Conservation (phyloP, 2,329 filamentous ascomycete species). For the Plectosphaerella sp. region DNA sequence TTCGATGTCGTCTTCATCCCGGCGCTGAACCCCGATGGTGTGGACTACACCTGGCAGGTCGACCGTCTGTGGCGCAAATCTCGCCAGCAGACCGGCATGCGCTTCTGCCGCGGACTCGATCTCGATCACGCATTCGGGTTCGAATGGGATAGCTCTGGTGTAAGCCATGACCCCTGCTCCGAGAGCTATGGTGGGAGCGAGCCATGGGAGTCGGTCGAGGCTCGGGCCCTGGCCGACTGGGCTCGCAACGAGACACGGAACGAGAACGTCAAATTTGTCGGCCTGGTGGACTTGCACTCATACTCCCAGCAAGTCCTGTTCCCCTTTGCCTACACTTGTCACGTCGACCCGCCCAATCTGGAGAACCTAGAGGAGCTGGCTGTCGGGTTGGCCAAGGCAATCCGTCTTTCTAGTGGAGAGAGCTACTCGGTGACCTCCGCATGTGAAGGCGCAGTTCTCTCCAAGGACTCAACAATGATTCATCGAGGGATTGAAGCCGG, state of each 20-base stretch:
- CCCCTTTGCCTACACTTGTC: constrained; percentile 85
- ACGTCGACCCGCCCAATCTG: constrained; percentile 70
- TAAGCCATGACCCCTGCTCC: constrained; percentile 73
- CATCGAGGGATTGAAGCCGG: constrained; percentile 60
- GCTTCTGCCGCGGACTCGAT: constrained; percentile 84
- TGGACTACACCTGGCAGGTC: constrained; percentile 87
- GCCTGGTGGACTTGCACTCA: constrained; percentile 84
- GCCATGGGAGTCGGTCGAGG: constrained; percentile 81
- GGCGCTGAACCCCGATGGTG: constrained; percentile 88
- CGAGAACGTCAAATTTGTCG: constrained; percentile 73
- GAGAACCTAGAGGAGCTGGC: constrained; percentile 92
- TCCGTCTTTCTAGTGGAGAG: constrained; percentile 74
- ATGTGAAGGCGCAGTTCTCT: constrained; percentile 69
- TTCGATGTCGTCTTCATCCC: constrained; percentile 90
- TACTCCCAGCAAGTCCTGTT: constrained; percentile 95
- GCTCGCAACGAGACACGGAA: constrained; percentile 70
- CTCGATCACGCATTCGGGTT: constrained; percentile 84
- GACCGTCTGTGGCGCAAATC: constrained; percentile 97
- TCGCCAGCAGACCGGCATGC: constrained; percentile 73
- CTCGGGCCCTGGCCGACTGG: constrained; percentile 73
- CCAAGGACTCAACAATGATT: constrained; percentile 14
- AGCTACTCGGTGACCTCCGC: constrained; percentile 75
- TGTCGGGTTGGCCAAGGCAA: constrained; percentile 82
- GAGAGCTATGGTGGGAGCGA: constrained; percentile 82
- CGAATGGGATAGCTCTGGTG: constrained; percentile 69